Evolutionary conservation across 495 filamentous ascomycete species (phyloP).

Genomic region (Talaromyces trachyspermus): DNA sequence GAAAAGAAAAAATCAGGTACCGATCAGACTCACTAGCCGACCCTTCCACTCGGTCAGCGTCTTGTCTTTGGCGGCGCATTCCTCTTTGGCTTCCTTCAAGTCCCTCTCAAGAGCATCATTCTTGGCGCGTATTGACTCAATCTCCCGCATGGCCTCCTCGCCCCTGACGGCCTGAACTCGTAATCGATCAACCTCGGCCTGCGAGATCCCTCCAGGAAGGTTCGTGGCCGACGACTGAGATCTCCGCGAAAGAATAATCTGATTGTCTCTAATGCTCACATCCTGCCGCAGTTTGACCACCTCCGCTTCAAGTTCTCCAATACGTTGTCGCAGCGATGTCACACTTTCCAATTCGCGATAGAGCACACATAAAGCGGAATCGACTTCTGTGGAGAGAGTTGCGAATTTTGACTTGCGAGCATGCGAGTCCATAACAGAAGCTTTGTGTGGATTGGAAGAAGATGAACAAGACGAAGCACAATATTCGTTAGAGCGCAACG

Average conservation of each 20-base stretch:
- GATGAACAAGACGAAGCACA: background rate
- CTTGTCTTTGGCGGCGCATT: conserved; percentile 1
- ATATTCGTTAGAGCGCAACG: too few relatives aligned
- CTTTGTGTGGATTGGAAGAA: background rate
- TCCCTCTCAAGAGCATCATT: conserved; percentile 7
- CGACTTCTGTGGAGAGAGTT: conserved; percentile 15
- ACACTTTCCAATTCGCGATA: conserved; percentile 15
- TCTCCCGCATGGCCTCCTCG: background rate
- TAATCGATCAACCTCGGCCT: conserved; percentile 1
- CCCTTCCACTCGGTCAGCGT: conserved; percentile 12
- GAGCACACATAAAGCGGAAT: conserved; percentile 12
- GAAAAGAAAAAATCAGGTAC: background rate
- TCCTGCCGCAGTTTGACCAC: conserved; percentile 9
- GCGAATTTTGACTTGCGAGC: conserved; percentile 12
- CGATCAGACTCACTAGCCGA: conserved; percentile 11
- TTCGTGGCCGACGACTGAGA: background rate
- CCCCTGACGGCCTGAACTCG: conserved; percentile 2
- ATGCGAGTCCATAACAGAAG: conserved; percentile 4
- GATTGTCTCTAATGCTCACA: conserved; percentile 10
- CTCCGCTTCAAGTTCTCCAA: conserved; percentile 11
- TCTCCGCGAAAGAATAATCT: conserved; percentile 9
- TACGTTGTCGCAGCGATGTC: conserved; percentile 8
- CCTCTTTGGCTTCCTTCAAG: conserved; percentile 3
- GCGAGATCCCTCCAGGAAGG: background rate
- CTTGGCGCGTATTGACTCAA: background rate